These are phyloP conservation scores for Pythium aquatile DNA, from an alignment of 352 stramenopile genomes.

Conservation along the genomic window DNA sequence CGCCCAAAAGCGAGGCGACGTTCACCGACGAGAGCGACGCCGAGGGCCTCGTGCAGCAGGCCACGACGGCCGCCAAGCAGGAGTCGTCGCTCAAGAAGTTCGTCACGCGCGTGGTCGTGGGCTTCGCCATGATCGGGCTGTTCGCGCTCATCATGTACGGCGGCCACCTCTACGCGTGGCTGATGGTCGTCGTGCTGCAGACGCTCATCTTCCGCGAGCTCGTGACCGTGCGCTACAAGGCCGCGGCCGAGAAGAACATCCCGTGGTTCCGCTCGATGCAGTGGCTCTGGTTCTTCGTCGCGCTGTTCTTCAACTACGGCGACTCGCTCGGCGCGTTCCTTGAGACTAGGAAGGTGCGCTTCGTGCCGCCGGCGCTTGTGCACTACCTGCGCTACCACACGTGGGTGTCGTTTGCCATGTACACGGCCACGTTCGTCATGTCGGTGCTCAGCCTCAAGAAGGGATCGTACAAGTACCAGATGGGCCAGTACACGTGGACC, in stretches of 20 bases:
- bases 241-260: conserved; percentile 93
- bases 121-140: conserved; percentile 71
- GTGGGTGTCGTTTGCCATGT: conserved; percentile 93
- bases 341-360: conserved; percentile 82
- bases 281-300: conserved; percentile 97
- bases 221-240: conserved; percentile 97
- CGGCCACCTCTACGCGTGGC: conserved; percentile 79
- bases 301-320: conserved; percentile 96
- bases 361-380: conserved; percentile 69
- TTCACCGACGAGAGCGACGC: conserved; percentile 36
- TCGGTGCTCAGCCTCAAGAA: conserved; percentile 94
- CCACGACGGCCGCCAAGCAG: conserved; percentile 23
- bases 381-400: conserved; percentile 91
- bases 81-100: conserved; percentile 55
- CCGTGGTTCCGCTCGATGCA: conserved; percentile 97
- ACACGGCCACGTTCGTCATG: conserved; percentile 94
- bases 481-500: conserved; percentile 96
- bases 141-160: conserved; percentile 78
- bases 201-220: conserved; percentile 95
- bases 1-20: conserved; percentile 17
- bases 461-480: conserved; percentile 95
- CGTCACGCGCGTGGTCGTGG: conserved; percentile 68
- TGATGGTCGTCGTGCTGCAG: conserved; percentile 85
- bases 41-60: conserved; percentile 14
- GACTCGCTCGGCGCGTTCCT: conserved; percentile 85